A percentile compares a stretch with the other conserved stretches of the same genome.
These are phyloP conservation scores for Aureobasidium uvarum DNA, from an alignment of 2,329 filamentous ascomycete species.

Conservation along the genomic window DNA sequence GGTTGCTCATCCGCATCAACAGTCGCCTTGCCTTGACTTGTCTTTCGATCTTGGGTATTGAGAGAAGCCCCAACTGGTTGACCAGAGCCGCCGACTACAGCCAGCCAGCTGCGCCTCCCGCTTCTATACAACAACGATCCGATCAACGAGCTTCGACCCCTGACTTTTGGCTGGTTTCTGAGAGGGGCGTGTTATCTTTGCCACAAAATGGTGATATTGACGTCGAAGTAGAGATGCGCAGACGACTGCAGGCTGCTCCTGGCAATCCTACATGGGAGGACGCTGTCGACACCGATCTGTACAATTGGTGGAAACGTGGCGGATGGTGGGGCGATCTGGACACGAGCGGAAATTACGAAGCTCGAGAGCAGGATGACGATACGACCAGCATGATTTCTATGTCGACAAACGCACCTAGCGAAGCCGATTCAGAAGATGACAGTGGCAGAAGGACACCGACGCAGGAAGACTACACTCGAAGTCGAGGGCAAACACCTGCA, in stretches of 20 bases:
- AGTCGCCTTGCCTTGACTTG: constrained; percentile 56
- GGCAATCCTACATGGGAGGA: constrained; percentile 57
- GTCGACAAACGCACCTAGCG: constrained; percentile 48
- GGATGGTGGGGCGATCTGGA: constrained; percentile 85
- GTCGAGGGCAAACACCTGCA: constrained; percentile 58
- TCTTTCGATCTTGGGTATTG: constrained; percentile 61
- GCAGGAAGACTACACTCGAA: constrained; percentile 56
- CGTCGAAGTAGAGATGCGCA: constrained; percentile 75
- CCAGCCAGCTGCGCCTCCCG: constrained; percentile 32
- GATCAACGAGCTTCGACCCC: constrained; percentile 33
- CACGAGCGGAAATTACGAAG: constrained; percentile 73
- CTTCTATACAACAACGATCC: constrained; percentile 25
- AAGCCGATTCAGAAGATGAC: constrained; percentile 44
- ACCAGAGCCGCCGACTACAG: constrained; percentile 50
- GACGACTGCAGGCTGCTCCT: constrained; percentile 48
- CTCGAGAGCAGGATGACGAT: constrained; percentile 58
- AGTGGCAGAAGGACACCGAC: constrained; percentile 70
- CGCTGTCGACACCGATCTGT: constrained; percentile 70
- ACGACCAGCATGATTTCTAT: constrained; percentile 77
- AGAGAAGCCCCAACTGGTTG: constrained; percentile 63
- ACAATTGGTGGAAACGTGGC: constrained; percentile 78
- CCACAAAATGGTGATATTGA: constrained; percentile 67
- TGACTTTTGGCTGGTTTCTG: constrained; percentile 54
- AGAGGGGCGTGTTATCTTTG: constrained; percentile 55
- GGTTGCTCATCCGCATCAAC: constrained; percentile 59